phyloP scores from a whole-genome alignment of 805 yeast species.

The Sungouiozyma intestinalis region DNA sequence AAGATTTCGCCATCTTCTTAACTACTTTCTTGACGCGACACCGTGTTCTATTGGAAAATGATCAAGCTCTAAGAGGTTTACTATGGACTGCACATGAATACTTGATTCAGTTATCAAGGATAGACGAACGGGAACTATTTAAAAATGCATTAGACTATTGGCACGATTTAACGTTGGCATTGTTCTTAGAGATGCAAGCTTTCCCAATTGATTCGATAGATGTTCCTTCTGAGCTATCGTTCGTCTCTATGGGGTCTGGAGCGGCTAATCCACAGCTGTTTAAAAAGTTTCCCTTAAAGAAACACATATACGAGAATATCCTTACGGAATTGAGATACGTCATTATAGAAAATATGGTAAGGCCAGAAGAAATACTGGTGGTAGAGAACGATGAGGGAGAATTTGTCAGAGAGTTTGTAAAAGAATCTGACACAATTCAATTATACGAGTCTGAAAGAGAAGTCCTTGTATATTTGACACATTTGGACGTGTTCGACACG shows the following conservation, averaged over 20 bases:
- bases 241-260: slow-evolving; percentile 44
- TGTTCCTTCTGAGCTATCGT: slow-evolving; percentile 36
- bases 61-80: slow-evolving; percentile 41
- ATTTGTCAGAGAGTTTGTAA: slow-evolving; percentile 88
- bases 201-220: slow-evolving; percentile 38
- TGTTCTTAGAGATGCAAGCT: slow-evolving; percentile 76
- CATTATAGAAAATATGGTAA: slow-evolving; percentile 89
- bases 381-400: slow-evolving; percentile 98
- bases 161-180: slow-evolving; percentile 66
- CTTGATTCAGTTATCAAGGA: slow-evolving; percentile 68
- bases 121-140: slow-evolving; percentile 89
- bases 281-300: slow-evolving; percentile 69
- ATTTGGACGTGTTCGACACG: slow-evolving; percentile 84
- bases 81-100: slow-evolving; percentile 65
- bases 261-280: slow-evolving; percentile 75
- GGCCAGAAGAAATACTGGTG: slow-evolving; percentile 93
- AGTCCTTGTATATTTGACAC: slow-evolving; percentile 85
- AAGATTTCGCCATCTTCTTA: slow-evolving; percentile 87
- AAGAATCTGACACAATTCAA: slow-evolving; percentile 90
- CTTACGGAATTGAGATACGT: slow-evolving; percentile 73
- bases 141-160: slow-evolving; percentile 92
- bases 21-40: slow-evolving; percentile 74
- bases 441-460: slow-evolving; percentile 91
- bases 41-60: slow-evolving; percentile 46
- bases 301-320: slow-evolving; percentile 65